phyloP scores from a whole-genome alignment of 495 filamentous ascomycete species.

The Trichoderma asperelloides region DNA sequence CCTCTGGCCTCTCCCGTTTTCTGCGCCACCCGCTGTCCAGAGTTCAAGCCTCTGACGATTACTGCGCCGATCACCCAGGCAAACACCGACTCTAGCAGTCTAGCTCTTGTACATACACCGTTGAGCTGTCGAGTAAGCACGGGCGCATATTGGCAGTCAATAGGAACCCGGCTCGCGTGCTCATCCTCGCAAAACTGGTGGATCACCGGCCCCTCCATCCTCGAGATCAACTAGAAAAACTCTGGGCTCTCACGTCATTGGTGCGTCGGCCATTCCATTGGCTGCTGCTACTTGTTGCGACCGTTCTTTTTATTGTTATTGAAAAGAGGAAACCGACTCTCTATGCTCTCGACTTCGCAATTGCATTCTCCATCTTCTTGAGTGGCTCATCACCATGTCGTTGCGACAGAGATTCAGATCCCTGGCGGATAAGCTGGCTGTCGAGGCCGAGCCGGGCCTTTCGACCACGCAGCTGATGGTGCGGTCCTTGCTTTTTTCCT shows the following conservation, averaged over 20 bases:
- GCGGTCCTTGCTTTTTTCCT: conserved; percentile 16
- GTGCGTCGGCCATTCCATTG: background rate
- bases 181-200: background rate
- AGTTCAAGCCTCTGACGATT: conserved; percentile 5
- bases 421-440: conserved; percentile 51
- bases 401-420: conserved; percentile 7
- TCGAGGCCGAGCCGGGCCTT: conserved; percentile 67
- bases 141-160: background rate
- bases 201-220: background rate
- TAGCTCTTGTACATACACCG: background rate
- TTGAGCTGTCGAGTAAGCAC: no score
- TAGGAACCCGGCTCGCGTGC: background rate
- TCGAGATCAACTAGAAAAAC: background rate
- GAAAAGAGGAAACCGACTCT: background rate
- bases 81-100: background rate
- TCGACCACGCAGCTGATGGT: conserved; percentile 75
- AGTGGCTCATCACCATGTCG: background rate
- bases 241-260: background rate
- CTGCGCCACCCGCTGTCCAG: background rate
- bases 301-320: background rate
- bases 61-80: background rate
- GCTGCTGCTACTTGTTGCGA: background rate
- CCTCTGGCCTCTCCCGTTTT: background rate
- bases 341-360: background rate
- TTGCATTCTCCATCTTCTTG: background rate